Evolutionary conservation across 129 eudicot genomes (phyloP), one percentile per base, ranked within the genome.

Genomic region (Flaveria bidentis): DNA sequence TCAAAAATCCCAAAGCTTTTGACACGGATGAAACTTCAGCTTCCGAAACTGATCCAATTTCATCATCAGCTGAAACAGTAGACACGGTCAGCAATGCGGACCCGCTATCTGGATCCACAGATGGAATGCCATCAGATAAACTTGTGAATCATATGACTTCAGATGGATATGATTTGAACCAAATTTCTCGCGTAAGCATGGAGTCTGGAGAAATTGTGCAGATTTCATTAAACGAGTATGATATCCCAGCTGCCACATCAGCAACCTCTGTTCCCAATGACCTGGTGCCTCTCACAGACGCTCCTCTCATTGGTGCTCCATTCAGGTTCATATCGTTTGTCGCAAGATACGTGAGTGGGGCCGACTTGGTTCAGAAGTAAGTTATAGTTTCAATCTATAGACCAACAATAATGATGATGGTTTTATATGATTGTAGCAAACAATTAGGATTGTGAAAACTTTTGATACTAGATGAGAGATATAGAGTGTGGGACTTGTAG

Each of bases 301-400:
- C 98, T 46, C 98, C 98, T 0, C 80, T 94, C 46, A 86, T 91
- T 26, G 98, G 98, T 76, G 98, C 98, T 52, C 97, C 99, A 2
- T 94, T 91, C 72, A 85, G 99, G 71, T 84, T 94, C 14, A 91
- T 94, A 52, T 94, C 99, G 6, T 91, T 87, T 79, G 73, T 91
- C 50, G 93, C 98, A 6, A 88, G 92, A 83, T 94, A 88, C 45
- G 98, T 94, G 64, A 94, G 97, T 74, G 98, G 98, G 44, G 97
- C 97, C 72, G 98, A 94, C 78, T 85, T 94, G 86, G 98, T 94
- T 71, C 78, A 79, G 78, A 79, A 86, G 76, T 45, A 53, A 53
- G 57, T 61, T 66, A 22, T 22, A 9, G 6, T 65, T 45, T 23
- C 53, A 44, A 18, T 66, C 23, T 74, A 58, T 80, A 25, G 57